Evolutionary conservation across 257 asterid species (phyloP), one percentile per base, ranked within the genome.

Genomic region (Haberlea rhodopensis): DNA sequence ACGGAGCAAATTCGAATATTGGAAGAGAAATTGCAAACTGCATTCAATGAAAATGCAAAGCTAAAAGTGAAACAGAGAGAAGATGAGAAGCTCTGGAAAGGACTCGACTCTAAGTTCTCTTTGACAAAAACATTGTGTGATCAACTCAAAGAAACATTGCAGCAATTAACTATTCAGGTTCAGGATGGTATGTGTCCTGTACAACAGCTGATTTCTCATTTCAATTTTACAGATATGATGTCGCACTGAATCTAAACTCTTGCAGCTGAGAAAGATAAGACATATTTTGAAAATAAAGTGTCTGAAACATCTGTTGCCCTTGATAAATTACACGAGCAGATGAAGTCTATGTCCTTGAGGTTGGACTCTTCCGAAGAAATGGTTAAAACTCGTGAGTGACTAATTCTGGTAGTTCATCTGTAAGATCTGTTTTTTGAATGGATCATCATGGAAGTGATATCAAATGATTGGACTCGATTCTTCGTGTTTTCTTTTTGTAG

Each of bases 81-180:
- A 75, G 97, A 94, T 66, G 92, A 84, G 77, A 90, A 87, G 80
- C 91, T 87, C n/a, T 90, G 99, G 97, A 82, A 61, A 68, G 99
- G 96, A 62, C 85, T 94, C 59, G 96, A 90, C 62, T 90, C 95
- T 18, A 94, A 94, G 75, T 83, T 94, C 76, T 78, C 81, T 68
- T 87, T 87, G 29, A 85, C 95, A 26, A 90, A 86, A 81, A 76
- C 87, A 57, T 62, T 79, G 70, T 94, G 97, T 62, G 88, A 84
- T 81, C 90, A 87, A 78, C 87, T 94, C 60, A 78, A 79, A n/a
- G 90, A 80, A 72, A 90, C 96, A 55, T 68, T 90, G 75, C 91
- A 80, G 77, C 87, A 71, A 72, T 73, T 90, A 62, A 81, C 85
- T 76, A 72, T 73, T 79, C 96, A 84, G 81, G 92, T 87, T 66